Conservation (phyloP, 768 basidiomycete species). For the Cystobasidium onofrii region DNA sequence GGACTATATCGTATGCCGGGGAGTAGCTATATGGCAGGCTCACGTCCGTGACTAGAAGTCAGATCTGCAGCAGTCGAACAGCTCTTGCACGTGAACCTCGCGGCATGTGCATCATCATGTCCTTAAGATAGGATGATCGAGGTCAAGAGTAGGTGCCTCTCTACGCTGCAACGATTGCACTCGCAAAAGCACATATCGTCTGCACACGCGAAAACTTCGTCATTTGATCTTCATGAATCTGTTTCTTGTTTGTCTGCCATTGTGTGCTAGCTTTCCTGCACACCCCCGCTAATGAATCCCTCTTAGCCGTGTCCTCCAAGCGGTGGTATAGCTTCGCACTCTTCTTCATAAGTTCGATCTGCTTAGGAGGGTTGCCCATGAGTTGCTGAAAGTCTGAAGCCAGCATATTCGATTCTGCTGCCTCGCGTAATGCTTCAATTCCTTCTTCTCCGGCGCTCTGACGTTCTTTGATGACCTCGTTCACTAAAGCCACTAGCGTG, state of each 20-base stretch:
- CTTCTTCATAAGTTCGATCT: background rate
- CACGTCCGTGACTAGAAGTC: too few relatives aligned
- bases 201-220: background rate
- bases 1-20: too few relatives aligned
- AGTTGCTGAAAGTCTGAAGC: background rate
- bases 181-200: background rate
- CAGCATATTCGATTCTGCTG: background rate
- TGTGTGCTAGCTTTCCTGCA: conserved; percentile 1
- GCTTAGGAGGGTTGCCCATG: background rate
- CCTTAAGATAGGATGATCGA: background rate
- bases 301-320: background rate
- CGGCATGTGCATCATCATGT: too few relatives aligned
- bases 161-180: background rate
- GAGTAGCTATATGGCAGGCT: too few relatives aligned
- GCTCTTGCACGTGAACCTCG: too few relatives aligned
- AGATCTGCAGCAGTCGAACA: too few relatives aligned
- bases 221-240: background rate
- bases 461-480: background rate
- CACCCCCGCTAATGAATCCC: background rate
- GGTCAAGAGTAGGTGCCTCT: background rate
- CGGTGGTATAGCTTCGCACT: conserved; percentile 5
- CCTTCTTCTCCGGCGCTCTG: background rate
- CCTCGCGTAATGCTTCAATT: background rate
- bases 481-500: background rate
- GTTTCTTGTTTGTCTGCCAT: background rate